Conservation (phyloP, 208 protist genomes). For the Strigomonas culicis region DNA sequence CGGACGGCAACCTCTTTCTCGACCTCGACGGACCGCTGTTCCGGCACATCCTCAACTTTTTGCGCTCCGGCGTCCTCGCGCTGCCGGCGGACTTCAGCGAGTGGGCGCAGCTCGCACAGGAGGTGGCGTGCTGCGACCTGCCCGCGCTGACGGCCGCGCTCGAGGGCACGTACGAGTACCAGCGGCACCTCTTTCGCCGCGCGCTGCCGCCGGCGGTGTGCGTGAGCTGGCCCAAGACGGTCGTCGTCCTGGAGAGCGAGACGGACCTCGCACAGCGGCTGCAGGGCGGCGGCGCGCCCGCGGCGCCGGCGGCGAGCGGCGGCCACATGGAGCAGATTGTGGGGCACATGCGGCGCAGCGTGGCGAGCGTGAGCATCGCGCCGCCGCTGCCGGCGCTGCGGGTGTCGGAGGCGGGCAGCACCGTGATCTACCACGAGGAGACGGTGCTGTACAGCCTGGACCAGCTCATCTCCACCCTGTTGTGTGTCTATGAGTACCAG, state of each 20-base stretch:
- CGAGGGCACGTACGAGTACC: conserved; percentile 53
- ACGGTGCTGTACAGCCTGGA: conserved; percentile 45
- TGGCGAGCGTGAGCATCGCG: conserved; percentile 22
- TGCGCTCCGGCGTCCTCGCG: conserved; percentile 39
- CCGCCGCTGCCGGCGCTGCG: conserved; percentile 39
- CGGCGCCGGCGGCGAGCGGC: background rate
- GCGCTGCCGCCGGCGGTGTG: conserved; percentile 61
- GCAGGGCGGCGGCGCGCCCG: background rate
- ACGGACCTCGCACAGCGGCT: background rate
- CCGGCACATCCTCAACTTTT: conserved; percentile 58
- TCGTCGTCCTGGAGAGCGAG: background rate
- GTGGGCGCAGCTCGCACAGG: conserved; percentile 63
- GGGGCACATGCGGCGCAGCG: conserved; percentile 4
- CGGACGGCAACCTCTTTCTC: conserved; percentile 61
- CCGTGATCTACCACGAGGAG: conserved; percentile 19
- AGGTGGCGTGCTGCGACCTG: conserved; percentile 43
- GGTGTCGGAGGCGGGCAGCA: conserved; percentile 20
- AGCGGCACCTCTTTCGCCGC: conserved; percentile 41
- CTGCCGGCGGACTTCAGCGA: conserved; percentile 56
- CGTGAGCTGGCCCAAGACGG: conserved; percentile 44
- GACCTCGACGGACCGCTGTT: conserved; percentile 64
- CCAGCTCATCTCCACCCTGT: conserved; percentile 49
- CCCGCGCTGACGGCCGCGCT: conserved; percentile 33
- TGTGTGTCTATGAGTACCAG: conserved; percentile 56
- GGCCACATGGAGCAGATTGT: background rate